phyloP scores from a whole-genome alignment of 176 grass and related monocot species.

The Rhipidocladum racemiflorum region DNA sequence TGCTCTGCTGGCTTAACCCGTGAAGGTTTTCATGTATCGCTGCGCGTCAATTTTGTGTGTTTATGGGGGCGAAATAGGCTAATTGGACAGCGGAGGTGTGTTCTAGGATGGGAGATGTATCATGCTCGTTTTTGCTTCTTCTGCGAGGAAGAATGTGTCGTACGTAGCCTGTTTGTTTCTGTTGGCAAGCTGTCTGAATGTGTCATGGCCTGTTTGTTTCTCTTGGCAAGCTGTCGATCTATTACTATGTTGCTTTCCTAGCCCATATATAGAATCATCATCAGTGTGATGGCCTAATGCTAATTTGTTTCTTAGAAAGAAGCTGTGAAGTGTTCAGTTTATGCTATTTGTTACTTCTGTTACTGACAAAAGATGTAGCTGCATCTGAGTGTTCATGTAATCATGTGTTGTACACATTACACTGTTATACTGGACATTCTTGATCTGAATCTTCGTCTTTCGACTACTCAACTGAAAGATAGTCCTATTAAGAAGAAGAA shows the following conservation, averaged over 20 bases:
- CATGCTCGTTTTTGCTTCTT: background rate
- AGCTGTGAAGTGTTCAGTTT: background rate
- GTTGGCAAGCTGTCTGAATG: background rate
- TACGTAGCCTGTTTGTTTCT: background rate
- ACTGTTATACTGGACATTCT: background rate
- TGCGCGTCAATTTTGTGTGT: slow-evolving; percentile 41
- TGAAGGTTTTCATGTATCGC: background rate
- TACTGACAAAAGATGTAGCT: background rate
- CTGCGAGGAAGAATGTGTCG: background rate
- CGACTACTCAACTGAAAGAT: background rate
- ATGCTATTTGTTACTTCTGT: background rate
- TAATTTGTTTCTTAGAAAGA: background rate
- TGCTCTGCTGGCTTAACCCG: slow-evolving; percentile 15
- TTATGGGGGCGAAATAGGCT: background rate
- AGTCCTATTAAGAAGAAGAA: too few relatives aligned
- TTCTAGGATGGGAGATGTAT: background rate
- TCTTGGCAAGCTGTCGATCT: slow-evolving; percentile 7
- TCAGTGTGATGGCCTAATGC: background rate
- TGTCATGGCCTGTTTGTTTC: background rate
- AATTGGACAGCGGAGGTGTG: slow-evolving; percentile 8
- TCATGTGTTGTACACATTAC: too few relatives aligned
- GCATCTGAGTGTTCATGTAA: background rate
- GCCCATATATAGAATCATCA: background rate
- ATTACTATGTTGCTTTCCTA: background rate
- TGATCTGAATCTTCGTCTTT: background rate